phyloP scores from a whole-genome alignment of 2,329 filamentous ascomycete genomes.

The Cadophora gregata region DNA sequence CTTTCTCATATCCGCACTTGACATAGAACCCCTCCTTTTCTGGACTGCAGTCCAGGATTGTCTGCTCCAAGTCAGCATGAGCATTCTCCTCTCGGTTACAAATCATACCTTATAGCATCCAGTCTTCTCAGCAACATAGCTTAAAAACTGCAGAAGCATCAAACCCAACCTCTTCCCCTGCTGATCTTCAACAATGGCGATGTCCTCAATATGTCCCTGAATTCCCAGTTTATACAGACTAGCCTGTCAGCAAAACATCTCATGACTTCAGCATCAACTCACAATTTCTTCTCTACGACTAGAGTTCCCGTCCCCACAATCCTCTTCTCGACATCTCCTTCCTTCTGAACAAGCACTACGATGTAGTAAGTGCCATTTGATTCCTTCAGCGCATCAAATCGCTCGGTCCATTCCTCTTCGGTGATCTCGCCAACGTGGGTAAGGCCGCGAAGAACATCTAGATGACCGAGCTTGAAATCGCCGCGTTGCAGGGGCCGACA shows the following conservation, averaged over 20 bases:
- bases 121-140: constrained; percentile 82
- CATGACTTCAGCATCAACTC: constrained; percentile 46
- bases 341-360: constrained; percentile 76
- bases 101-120: constrained; percentile 84
- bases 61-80: constrained; percentile 1
- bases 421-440: constrained; percentile 89
- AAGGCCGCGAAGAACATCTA: constrained; percentile 86
- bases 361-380: constrained; percentile 79
- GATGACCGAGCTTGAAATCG: constrained; percentile 82
- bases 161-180: constrained; percentile 96
- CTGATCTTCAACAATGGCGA: constrained; percentile 91
- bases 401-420: constrained; percentile 73
- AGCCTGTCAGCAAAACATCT: background rate
- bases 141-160: constrained; percentile 89
- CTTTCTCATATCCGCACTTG: constrained; percentile 93
- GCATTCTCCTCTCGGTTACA: background rate
- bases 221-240: constrained; percentile 80
- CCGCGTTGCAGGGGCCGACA: constrained; percentile 72
- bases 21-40: constrained; percentile 97
- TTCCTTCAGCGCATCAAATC: constrained; percentile 79
- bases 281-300: constrained; percentile 94
- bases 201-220: constrained; percentile 97
- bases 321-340: constrained; percentile 58
- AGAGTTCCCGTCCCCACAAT: constrained; percentile 89
- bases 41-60: constrained; percentile 94